phyloP scores from a whole-genome alignment of 768 basidiomycete genomes.

The Gyrodon lividus region DNA sequence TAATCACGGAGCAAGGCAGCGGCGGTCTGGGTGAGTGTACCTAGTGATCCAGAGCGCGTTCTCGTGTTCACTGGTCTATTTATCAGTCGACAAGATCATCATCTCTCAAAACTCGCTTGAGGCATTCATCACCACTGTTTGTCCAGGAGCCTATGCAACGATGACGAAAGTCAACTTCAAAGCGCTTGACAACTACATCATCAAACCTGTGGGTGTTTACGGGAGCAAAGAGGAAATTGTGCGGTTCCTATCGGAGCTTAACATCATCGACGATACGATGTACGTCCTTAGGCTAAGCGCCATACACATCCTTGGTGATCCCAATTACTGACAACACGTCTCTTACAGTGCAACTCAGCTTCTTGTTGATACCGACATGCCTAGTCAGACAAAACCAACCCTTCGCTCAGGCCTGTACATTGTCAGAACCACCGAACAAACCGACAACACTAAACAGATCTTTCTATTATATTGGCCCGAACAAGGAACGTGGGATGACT shows the following conservation, averaged over 20 bases:
- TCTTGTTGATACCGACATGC: not conserved
- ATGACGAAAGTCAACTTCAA: conserved; percentile 59
- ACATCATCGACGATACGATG: conserved; percentile 39
- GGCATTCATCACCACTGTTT: conserved; percentile 46
- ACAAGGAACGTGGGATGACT: conserved; percentile 56
- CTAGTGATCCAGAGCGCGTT: not conserved
- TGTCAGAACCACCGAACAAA: conserved; percentile 17
- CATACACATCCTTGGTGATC: too few relatives aligned
- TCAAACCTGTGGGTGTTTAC: conserved; percentile 58
- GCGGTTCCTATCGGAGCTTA: conserved; percentile 39
- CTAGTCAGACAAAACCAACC: conserved; percentile 13
- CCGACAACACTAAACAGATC: conserved; percentile 23
- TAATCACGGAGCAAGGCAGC: conserved; percentile 50
- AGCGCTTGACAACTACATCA: conserved; percentile 41
- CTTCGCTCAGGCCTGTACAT: conserved; percentile 52
- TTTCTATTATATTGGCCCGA: conserved; percentile 66
- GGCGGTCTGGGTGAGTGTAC: conserved; percentile 46
- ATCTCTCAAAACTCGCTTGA: conserved; percentile 52
- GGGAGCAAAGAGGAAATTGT: conserved; percentile 54
- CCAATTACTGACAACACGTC: not conserved
- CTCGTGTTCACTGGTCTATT: not conserved
- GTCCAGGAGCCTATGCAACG: conserved; percentile 51
- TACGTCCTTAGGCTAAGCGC: conserved; percentile 24
- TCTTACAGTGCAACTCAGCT: conserved; percentile 7
- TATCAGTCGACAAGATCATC: conserved; percentile 59